phyloP scores from a whole-genome alignment of 345 rosid species.

The Brassica rapa region DNA sequence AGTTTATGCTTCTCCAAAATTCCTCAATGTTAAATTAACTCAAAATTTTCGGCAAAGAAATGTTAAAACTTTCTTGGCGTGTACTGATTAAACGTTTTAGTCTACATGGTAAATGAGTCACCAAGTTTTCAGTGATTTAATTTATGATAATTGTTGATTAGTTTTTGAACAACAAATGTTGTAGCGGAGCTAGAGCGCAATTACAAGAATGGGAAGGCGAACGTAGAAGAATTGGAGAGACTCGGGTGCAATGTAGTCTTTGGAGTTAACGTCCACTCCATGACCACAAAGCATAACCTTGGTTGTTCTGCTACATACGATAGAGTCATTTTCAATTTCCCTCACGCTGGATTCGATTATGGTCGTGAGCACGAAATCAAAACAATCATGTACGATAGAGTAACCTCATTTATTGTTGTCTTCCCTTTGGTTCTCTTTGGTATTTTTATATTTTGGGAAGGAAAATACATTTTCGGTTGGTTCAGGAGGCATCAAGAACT shows the following conservation, averaged over 20 bases:
- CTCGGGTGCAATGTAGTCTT: conserved; percentile 39
- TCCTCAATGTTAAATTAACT: too few relatives aligned
- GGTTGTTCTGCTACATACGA: conserved; percentile 18
- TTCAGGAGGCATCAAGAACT: conserved; percentile 42
- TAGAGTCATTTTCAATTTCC: conserved; percentile 47
- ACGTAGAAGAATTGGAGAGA: conserved; percentile 28
- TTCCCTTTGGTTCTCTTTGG: background rate
- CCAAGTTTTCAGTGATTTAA: background rate
- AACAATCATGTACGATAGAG: conserved; percentile 25
- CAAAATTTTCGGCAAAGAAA: too few relatives aligned
- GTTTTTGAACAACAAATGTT: background rate
- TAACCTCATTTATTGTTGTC: background rate
- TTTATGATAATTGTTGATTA: background rate
- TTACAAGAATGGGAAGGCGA: conserved; percentile 23
- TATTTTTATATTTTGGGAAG: background rate
- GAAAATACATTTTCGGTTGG: background rate
- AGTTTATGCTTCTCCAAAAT: too few relatives aligned
- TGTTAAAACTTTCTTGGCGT: too few relatives aligned
- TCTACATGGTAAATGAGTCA: background rate
- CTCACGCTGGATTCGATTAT: conserved; percentile 44
- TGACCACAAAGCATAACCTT: conserved; percentile 27
- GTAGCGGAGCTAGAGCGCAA: conserved; percentile 28
- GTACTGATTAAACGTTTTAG: background rate
- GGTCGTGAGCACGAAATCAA: conserved; percentile 15
- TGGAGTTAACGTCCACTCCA: conserved; percentile 39